Conservation (phyloP, 1,284 basidiomycete genomes). For the Mixia osmundae region DNA sequence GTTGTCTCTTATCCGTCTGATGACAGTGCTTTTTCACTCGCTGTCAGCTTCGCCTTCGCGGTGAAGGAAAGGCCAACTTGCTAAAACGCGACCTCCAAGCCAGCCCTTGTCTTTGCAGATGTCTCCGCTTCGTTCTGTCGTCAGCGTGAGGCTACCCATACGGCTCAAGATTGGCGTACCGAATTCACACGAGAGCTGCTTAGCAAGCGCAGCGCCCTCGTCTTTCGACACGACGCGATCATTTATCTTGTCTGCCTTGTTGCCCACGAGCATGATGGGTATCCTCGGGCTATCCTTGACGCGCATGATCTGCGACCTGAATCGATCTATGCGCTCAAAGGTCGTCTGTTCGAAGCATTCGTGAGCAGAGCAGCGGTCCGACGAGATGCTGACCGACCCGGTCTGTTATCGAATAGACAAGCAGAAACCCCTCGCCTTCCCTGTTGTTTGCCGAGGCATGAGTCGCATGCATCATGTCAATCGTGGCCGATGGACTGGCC, state of each 20-base stretch:
- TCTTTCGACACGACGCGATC: conserved; percentile 22
- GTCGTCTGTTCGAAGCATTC: no score
- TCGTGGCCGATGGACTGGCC: conserved; percentile 8
- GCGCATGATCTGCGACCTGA: conserved; percentile 21
- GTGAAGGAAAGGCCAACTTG: conserved; percentile 14
- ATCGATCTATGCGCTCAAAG: conserved; percentile 23
- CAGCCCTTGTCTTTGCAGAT: conserved; percentile 23
- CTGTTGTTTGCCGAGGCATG: conserved; percentile 7
- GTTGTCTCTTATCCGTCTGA: conserved; percentile 4
- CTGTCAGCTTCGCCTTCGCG: conserved; percentile 2
- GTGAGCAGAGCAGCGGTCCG: no score
- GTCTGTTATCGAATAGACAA: conserved; percentile 24
- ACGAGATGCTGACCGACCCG: no score
- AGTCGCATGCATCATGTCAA: neutral
- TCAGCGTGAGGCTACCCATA: neutral
- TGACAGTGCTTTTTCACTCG: conserved; percentile 4
- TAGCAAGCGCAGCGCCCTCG: conserved; percentile 21
- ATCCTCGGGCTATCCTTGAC: conserved; percentile 21
- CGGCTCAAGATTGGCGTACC: conserved; percentile 5
- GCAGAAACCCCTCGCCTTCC: conserved; percentile 24
- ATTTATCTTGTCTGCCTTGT: conserved; percentile 23
- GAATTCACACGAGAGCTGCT: conserved; percentile 22
- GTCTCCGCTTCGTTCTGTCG: conserved; percentile 16
- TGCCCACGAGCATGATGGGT: conserved; percentile 52
- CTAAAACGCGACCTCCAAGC: conserved; percentile 23